A percentile compares a stretch with the other conserved stretches of the same genome.
Conservation (phyloP, 192 early-diverging fungal species). For the Phlyctochytrium bullatum region DNA sequence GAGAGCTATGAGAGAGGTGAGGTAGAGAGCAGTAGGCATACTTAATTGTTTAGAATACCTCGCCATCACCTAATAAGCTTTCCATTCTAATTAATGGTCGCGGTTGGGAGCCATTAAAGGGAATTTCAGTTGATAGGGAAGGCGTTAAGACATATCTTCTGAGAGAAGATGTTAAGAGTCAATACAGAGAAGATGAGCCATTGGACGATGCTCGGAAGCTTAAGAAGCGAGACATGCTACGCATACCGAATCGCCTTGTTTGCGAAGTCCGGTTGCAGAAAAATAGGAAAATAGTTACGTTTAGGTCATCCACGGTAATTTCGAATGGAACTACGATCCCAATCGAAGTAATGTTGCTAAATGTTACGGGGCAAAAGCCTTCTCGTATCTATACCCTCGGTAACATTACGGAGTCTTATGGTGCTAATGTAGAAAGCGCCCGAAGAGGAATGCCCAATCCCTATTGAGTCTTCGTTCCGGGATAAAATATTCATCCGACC, state of each 20-base stretch:
- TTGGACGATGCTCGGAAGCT: neutral
- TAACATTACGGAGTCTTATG: slow-evolving; percentile 25
- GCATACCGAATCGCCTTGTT: slow-evolving; percentile 77
- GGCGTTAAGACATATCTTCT: slow-evolving; percentile 76
- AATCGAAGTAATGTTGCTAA: slow-evolving; percentile 78
- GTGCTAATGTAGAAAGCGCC: slow-evolving; percentile 50
- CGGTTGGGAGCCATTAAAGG: slow-evolving; percentile 90
- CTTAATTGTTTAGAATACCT: slow-evolving; percentile 27
- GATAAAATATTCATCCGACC: slow-evolving; percentile 78
- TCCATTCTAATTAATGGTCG: slow-evolving; percentile 82
- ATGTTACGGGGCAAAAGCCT: slow-evolving; percentile 58
- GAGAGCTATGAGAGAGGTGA: slow-evolving; percentile 84
- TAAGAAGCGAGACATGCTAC: slow-evolving; percentile 33
- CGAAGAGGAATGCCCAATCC: slow-evolving; percentile 80
- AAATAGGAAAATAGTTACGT: slow-evolving; percentile 89
- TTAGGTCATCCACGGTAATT: slow-evolving; percentile 80
- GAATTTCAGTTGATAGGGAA: slow-evolving; percentile 86
- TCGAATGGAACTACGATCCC: slow-evolving; percentile 77
- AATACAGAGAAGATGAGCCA: neutral
- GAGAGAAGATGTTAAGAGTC: slow-evolving; percentile 11
- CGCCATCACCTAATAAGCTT: slow-evolving; percentile 68
- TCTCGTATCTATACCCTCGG: slow-evolving; percentile 50
- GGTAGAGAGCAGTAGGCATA: neutral
- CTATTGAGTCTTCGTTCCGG: slow-evolving; percentile 81
- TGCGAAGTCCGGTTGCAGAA: slow-evolving; percentile 84